These are phyloP conservation scores for Lophiostoma macrostomum DNA, from an alignment of 495 filamentous ascomycete species.

Conservation along the genomic window DNA sequence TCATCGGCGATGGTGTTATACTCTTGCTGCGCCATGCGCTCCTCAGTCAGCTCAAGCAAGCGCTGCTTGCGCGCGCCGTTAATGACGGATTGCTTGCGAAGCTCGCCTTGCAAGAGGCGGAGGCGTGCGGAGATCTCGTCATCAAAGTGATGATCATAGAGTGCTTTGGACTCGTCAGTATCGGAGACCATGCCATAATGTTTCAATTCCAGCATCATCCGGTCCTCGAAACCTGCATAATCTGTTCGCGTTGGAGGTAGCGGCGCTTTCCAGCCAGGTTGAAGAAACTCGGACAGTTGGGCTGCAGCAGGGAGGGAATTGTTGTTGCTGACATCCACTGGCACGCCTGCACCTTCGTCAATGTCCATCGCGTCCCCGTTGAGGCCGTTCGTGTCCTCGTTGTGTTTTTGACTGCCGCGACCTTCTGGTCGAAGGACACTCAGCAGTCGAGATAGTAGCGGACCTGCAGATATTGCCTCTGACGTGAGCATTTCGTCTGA, in stretches of 20 bases:
- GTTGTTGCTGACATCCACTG: constrained; percentile 36
- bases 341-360: constrained; percentile 48
- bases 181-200: constrained; percentile 83
- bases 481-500: constrained; percentile 81
- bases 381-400: constrained; percentile 50
- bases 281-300: constrained; percentile 68
- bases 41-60: constrained; percentile 78
- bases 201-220: constrained; percentile 85
- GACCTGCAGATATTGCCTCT: constrained; percentile 86
- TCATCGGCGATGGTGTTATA: constrained; percentile 96
- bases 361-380: constrained; percentile 53
- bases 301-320: constrained; percentile 63
- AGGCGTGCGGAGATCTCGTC: constrained; percentile 91
- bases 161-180: constrained; percentile 57
- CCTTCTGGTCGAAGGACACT: constrained; percentile 80
- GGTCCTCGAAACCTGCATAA: constrained; percentile 80
- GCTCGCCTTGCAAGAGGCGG: constrained; percentile 74
- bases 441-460: constrained; percentile 77
- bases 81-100: constrained; percentile 73
- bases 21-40: constrained; percentile 91
- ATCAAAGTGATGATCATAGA: constrained; percentile 87
- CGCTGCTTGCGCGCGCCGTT: constrained; percentile 89
- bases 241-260: constrained; percentile 63
- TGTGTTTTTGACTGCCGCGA: constrained; percentile 58
- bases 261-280: constrained; percentile 52